Base-by-base conservation (phyloP, 192 early-diverging fungal species). In the Cladochytrium replicatum region DNA sequence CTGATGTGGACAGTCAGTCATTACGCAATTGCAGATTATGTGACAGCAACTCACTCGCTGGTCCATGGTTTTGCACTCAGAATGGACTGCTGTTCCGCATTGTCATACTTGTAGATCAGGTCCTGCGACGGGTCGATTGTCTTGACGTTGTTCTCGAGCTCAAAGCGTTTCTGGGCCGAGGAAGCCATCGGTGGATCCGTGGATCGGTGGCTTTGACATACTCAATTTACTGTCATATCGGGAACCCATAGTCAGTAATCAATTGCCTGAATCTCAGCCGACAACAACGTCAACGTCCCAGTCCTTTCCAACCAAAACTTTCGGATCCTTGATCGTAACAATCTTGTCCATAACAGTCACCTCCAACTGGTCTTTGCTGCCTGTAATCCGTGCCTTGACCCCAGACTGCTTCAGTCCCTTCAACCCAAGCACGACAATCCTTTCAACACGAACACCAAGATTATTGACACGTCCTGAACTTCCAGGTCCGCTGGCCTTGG, bases 81-180 rank as follows among this genome's bases (percentile, higher is more conserved):
- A 46, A 76, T 66, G 29, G 72, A 60, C 52, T 72, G 74, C 44
- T 90, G 83, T 34, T 74, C 67, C 9, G 68, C 70, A 29, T 69
- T 77, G 57, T 97, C 77, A 57, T 82, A 94, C 47, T 65, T 68
- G 68, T 89, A 97, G 32, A 97, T 73, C 24, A 72, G 63, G 69
- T 93, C 89, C 15, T 27, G 17, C 13, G 39, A 43, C n/a, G n/a
- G n/a, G n/a, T n/a, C n/a, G 21, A 87, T 62, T 1, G 77, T 71
- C 29, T 64, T 63, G 26, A 93, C 74, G 57, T 88, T 85, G 60
- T 95, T 95, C 46, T 89, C 74, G 26, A 67, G 45, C 30, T 72
- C 48, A 32, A 69, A 75, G 26, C 58, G 57, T 52, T 71, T 61
- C 9, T 46, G 43, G 21, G 62, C 62, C 17, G n/a, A n/a, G n/a